Evolutionary conservation across 2,329 filamentous ascomycete species (phyloP), one percentile per base, ranked within the genome.

Genomic region (Stemphylium vesicarium): DNA sequence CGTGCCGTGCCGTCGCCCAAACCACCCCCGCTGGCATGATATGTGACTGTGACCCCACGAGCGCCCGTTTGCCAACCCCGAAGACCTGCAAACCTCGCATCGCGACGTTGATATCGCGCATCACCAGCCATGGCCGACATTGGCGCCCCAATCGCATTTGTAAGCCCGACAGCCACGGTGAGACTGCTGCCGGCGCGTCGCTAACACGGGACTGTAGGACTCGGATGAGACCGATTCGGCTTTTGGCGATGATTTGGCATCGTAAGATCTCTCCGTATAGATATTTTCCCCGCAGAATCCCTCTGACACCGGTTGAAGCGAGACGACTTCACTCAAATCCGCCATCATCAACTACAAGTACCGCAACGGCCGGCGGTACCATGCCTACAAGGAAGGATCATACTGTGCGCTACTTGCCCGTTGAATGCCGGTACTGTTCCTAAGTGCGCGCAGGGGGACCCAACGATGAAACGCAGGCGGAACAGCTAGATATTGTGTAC

Each of bases 401-500:
- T 67, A 70, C 40, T 64, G 62, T 66, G 33, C 15, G 40, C 70
- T 69, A 5, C 41, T 42, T 44, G 22, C 43, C 13, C 37, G 11
- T 13, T 22, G 10, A 16, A 33, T 15, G 5, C 16, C 35, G 13
- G 20, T 50, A 20, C 35, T 16, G 15, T 49, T 52, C 26, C 26
- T 52, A 51, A 58, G 36, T 51, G 11, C 22, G 4, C 26, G 16
- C 39, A 61, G 59, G 63, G 61, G 66, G 64, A 2, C 64, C 66
- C 4, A 78, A 77, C 42, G 75, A 78, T 46, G 73, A 77, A 49
- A 59, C 52, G 13, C 71, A 74, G 42, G 65, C 72, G 41, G 70
- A 79, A 57, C 66, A 75, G 32, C 68, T 77, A 37, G 77, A 78
- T 57, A 71, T 80, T 35, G 73, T 75, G 64, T 64, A 63, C 32